Evolutionary conservation across 495 filamentous ascomycete genomes (phyloP).

Genomic region (Lasiosphaeria hispida): DNA sequence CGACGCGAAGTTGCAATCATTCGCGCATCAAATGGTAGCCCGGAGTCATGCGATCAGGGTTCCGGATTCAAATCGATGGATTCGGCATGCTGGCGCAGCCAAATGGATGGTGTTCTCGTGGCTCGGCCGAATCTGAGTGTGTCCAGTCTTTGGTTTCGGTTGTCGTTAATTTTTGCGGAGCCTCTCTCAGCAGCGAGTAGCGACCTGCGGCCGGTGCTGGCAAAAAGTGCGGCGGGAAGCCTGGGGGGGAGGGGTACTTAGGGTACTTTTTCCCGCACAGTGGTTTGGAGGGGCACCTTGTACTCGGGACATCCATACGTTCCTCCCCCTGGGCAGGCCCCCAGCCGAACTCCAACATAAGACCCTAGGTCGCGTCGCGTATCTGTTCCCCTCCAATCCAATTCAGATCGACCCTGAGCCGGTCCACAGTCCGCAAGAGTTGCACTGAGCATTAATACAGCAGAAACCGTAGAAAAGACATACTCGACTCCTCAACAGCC

Average conservation of each 20-base stretch:
- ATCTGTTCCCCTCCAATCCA: constrained; percentile 8
- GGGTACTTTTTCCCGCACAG: too few species aligned
- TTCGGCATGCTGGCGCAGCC: constrained; percentile 31
- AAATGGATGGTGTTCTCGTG: constrained; percentile 29
- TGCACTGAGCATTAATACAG: not conserved
- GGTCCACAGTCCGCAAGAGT: too few species aligned
- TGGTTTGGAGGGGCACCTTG: too few species aligned
- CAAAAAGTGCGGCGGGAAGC: not conserved
- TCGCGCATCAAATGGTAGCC: constrained; percentile 31
- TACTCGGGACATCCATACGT: too few species aligned
- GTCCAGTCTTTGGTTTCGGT: constrained; percentile 23
- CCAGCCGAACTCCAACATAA: too few species aligned
- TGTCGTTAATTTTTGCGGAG: constrained; percentile 31
- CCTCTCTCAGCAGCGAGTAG: constrained; percentile 8
- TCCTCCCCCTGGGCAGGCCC: not conserved
- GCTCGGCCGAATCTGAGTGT: constrained; percentile 6
- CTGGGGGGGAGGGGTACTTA: too few species aligned
- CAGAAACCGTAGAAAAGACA: too few species aligned
- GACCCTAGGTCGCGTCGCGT: constrained; percentile 22
- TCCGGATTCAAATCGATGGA: constrained; percentile 36
- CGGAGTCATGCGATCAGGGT: constrained; percentile 39
- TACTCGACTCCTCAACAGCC: too few species aligned
- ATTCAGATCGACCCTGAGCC: not conserved
- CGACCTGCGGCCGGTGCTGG: not conserved
- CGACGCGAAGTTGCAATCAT: constrained; percentile 41